A percentile compares a stretch with the other conserved stretches of the same genome.
phyloP scores from a whole-genome alignment of 2,329 filamentous ascomycete genomes.

The Trichoderma koningiopsis region DNA sequence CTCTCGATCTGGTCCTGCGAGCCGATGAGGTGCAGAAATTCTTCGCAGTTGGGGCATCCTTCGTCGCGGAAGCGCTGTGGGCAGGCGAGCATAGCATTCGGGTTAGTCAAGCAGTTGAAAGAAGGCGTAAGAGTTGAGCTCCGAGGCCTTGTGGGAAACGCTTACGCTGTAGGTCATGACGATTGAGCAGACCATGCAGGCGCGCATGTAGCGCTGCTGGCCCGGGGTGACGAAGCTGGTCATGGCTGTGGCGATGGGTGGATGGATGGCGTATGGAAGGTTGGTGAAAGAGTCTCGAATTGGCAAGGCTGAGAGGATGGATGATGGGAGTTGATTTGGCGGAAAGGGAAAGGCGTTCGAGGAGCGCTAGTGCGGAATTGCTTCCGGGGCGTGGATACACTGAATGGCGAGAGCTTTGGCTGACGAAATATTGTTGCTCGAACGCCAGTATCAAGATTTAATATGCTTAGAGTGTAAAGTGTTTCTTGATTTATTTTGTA shows the following conservation, averaged over 20 bases:
- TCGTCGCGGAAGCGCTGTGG: slow-evolving; percentile 80
- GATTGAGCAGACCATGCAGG: slow-evolving; percentile 98
- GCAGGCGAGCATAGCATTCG: slow-evolving; percentile 15
- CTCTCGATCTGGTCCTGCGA: slow-evolving; percentile 81
- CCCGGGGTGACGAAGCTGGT: slow-evolving; percentile 49
- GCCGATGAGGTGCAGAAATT: slow-evolving; percentile 80
- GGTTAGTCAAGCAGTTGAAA: not conserved
- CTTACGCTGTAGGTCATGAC: slow-evolving; percentile 78
- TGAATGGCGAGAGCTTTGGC: not conserved
- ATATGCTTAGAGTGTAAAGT: not conserved
- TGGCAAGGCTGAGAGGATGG: slow-evolving; percentile 15
- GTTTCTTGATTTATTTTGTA: no score
- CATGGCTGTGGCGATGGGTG: slow-evolving; percentile 1
- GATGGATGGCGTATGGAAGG: not conserved
- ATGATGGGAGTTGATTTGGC: not conserved
- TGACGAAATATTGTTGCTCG: not conserved
- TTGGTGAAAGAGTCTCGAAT: not conserved
- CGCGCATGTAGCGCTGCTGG: slow-evolving; percentile 84
- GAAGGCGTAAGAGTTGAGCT: not conserved
- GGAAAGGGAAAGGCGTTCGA: not conserved
- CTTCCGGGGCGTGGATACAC: not conserved
- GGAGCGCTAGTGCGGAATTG: slow-evolving; percentile 23
- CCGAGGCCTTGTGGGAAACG: slow-evolving; percentile 22
- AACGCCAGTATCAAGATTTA: not conserved
- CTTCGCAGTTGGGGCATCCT: slow-evolving; percentile 96